Base-by-base conservation (phyloP, 352 stramenopile species). In the Phytophthora cactorum region DNA sequence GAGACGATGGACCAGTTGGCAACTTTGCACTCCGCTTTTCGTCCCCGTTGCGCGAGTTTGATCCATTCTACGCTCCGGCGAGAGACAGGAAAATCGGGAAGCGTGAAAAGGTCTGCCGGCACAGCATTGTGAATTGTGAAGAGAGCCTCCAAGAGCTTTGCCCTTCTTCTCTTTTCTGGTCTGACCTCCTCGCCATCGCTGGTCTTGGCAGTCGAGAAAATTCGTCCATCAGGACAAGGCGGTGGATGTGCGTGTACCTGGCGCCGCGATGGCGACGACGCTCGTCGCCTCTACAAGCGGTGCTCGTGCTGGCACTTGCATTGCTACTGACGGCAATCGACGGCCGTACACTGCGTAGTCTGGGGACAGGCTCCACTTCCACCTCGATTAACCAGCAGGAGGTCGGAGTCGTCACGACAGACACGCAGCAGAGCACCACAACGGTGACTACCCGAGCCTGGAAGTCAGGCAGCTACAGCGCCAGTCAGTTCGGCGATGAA, bases 61-160 rank as follows among this genome's bases (percentile, higher is more conserved):
- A 27, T 68, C 57, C 58, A 51, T 28, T 69, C 28, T 72, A 72
- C 58, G 58, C 58, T 55, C 63, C 57, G 54, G 47, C 50, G 11
- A 70, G 63, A 70, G 63, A 72, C 64, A 63, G 64, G 64, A 72
- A 67, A 66, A 43, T 60, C 47, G 63, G 63, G 54, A 70, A 70
- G 55, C 41, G 29, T 12, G 58, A 63, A 67, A 72, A 68, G 64
- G 58, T 32, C 38, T n/a, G 44, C 43, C 56, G 41, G 54, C 36
- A 49, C 9, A 52, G 17, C 50, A 59, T 38, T 29, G 57, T 32
- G 39, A 50, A 52, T 39, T 44, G 57, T 67, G 49, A 58, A 15
- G 38, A 66, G 36, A 56, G 46, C 50, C 49, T 39, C 17, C 22
- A 54, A 61, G 17, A 61, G 27, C 62, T 72, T 75, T 72, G 56